phyloP scores from a whole-genome alignment of 2,329 filamentous ascomycete species.

The Cladosporium velox region DNA sequence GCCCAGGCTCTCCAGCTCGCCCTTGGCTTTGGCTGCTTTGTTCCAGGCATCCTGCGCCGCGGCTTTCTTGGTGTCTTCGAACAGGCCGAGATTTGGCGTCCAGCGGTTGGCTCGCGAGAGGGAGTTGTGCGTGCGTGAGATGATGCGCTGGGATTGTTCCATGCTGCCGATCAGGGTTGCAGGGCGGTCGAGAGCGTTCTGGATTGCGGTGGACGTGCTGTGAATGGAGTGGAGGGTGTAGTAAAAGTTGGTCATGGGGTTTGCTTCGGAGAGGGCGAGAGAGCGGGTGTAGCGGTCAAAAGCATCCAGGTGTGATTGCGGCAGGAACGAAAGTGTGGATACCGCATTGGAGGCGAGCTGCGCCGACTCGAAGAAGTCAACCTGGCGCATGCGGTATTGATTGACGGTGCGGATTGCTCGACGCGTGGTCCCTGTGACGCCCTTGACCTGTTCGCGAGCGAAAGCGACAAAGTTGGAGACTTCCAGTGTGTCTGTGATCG shows the following conservation, averaged over 20 bases:
- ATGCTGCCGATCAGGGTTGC: constrained; percentile 77
- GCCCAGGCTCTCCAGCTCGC: constrained; percentile 72
- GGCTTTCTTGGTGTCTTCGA: constrained; percentile 84
- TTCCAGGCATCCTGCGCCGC: constrained; percentile 82
- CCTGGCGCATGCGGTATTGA: constrained; percentile 63
- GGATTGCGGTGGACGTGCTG: constrained; percentile 77
- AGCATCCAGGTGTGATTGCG: constrained; percentile 66
- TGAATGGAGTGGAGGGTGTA: constrained; percentile 77
- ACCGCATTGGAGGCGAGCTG: constrained; percentile 54
- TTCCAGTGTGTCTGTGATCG: constrained; percentile 71
- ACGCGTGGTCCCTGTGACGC: constrained; percentile 79
- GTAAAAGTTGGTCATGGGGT: constrained; percentile 73
- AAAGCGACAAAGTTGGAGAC: constrained; percentile 92
- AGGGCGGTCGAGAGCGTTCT: constrained; percentile 76
- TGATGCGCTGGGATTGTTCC: constrained; percentile 68
- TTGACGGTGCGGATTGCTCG: constrained; percentile 80
- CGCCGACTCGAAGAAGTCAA: constrained; percentile 70
- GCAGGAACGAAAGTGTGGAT: constrained; percentile 66
- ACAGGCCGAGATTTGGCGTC: constrained; percentile 64
- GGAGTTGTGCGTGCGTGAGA: constrained; percentile 76
- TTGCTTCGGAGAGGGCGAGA: constrained; percentile 68
- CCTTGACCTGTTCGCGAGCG: constrained; percentile 83
- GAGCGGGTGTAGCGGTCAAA: constrained; percentile 71
- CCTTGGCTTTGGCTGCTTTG: constrained; percentile 68
- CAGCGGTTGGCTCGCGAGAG: constrained; percentile 74